Base-by-base conservation (phyloP, 2,329 filamentous ascomycete genomes). In the Hypomyces perniciosus region DNA sequence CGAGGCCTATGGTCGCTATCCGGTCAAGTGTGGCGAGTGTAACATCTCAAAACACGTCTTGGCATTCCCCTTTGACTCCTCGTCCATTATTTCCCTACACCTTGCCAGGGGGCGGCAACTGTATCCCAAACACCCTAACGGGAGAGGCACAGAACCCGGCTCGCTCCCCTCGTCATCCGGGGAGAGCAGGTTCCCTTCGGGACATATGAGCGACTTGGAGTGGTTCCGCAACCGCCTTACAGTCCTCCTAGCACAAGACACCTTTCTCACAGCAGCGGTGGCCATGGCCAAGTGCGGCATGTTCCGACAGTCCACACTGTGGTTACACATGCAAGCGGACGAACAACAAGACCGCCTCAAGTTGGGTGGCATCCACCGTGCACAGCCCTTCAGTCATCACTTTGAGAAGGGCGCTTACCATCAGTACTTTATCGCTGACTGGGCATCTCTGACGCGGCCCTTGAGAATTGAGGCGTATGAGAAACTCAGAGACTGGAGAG, bases 31-130 rank as follows among this genome's bases (percentile, higher is more conserved):
- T 51, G 66, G 67, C 10, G 50, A 56, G 3, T 75, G 72, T 56
- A 73, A 69, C 51, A 57, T 75, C 4, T 54, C 72, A 4, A 75
- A 74, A 53, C 72, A 76, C 56, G 61, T 72, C 0, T 72, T 68
- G 63, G 70, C 70, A 2, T 73, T 72, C 38, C 72, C 71, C 0
- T 73, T 72, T 48, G 72, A 74, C 52, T 65, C 70, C 2, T 73
- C 68, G 69, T 73, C 70, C 27, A 63, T 75, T 27, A 54, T 67
- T 5, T 62, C 67, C 6, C 62, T 69, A 6, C 72, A 73, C 46
- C 61, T 73, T 2, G 48, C 62, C 2, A 59, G 69, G n/a, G 65
- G 64, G n/a, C 59, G 61, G 2, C 53, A 62, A 40, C 54, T 69
- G 41, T 73, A 74, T 51, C 60, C 66, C 3, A 46, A 47, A 2